A percentile compares a stretch with the other conserved stretches of the same genome.
Evolutionary conservation across 2,329 filamentous ascomycete genomes (phyloP).

Genomic region (Aspergillus sp.): DNA sequence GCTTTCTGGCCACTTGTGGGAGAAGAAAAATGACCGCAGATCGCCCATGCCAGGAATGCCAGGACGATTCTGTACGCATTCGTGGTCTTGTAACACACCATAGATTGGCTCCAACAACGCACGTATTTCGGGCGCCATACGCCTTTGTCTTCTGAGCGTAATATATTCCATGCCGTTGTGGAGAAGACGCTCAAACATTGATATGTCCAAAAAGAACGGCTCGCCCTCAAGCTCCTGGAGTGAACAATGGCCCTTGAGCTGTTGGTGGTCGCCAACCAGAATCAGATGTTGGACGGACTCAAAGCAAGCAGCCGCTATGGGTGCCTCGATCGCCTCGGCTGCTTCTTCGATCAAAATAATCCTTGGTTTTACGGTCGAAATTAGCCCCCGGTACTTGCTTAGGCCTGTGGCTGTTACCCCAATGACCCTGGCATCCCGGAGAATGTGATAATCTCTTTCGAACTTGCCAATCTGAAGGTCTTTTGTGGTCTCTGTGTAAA

Average conservation of each 20-base stretch:
- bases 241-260: constrained; percentile 68
- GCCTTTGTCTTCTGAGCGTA: constrained; percentile 66
- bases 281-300: constrained; percentile 64
- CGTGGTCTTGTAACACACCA: constrained; percentile 57
- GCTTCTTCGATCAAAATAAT: constrained; percentile 77
- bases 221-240: constrained; percentile 57
- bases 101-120: constrained; percentile 64
- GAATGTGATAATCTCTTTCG: constrained; percentile 59
- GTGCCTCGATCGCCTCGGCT: constrained; percentile 66
- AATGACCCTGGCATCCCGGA: constrained; percentile 61
- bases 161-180: constrained; percentile 62
- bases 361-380: constrained; percentile 65
- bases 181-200: constrained; percentile 79
- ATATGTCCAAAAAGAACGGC: constrained; percentile 69
- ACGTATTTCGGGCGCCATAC: constrained; percentile 70
- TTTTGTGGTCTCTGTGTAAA: constrained; percentile 52
- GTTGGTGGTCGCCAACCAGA: constrained; percentile 77
- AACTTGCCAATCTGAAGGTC: constrained; percentile 59
- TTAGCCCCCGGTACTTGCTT: constrained; percentile 72
- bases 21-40: constrained; percentile 61
- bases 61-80: constrained; percentile 54
- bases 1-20: constrained; percentile 65
- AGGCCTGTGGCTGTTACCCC: constrained; percentile 77
- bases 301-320: constrained; percentile 60
- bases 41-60: constrained; percentile 63